These are phyloP conservation scores for Solanum okadae DNA, from an alignment of 257 asterid species.

Conservation along the genomic window DNA sequence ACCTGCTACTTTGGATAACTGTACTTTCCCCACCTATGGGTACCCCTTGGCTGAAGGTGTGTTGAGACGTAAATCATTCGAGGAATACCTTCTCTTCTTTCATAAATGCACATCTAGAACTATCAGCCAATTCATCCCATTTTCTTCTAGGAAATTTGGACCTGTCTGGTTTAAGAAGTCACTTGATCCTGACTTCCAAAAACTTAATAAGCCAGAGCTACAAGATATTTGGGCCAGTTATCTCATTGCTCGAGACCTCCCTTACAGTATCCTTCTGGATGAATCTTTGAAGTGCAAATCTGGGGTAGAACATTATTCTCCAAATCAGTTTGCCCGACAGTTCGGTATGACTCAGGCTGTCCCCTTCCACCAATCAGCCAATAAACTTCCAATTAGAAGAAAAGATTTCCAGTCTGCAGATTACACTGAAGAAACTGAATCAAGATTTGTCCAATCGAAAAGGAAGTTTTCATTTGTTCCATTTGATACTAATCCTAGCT, in stretches of 20 bases:
- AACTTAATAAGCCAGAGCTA: neutral
- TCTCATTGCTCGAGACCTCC: neutral
- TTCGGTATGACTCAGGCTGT: slow-evolving; percentile 3
- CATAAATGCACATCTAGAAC: neutral
- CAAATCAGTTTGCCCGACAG: slow-evolving; percentile 3
- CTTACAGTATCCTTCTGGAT: neutral
- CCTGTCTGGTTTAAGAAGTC: neutral
- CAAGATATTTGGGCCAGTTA: neutral
- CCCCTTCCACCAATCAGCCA: neutral
- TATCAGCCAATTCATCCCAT: neutral
- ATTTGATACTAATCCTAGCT: neutral
- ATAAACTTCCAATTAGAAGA: neutral
- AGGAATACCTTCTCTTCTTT: neutral
- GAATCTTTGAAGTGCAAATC: neutral
- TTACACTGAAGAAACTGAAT: neutral
- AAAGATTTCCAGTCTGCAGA: neutral
- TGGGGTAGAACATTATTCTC: neutral
- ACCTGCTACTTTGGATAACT: neutral
- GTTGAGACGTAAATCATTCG: neutral
- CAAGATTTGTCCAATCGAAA: neutral
- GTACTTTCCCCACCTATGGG: neutral
- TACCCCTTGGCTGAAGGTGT: too few relatives aligned
- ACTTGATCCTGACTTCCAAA: neutral
- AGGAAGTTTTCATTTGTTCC: neutral
- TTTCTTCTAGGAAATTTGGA: neutral